Evolutionary conservation across 2,329 filamentous ascomycete genomes (phyloP).

Genomic region (Dactylellina leptospora): DNA sequence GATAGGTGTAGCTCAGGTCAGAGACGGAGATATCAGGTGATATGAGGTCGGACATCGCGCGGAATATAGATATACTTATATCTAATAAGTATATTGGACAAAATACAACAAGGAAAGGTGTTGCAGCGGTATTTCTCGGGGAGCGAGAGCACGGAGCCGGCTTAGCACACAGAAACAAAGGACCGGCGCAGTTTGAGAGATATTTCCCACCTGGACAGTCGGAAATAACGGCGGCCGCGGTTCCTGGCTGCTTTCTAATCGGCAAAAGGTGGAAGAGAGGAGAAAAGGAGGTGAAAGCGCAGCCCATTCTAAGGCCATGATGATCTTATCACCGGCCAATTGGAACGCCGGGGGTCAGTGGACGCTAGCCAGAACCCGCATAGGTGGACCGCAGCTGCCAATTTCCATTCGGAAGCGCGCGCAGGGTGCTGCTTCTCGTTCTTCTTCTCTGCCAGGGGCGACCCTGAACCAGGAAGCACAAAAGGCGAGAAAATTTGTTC

Average conservation of each 20-base stretch:
- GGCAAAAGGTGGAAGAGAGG: constrained; percentile 13
- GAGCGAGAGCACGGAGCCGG: not conserved
- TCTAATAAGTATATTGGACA: too few species aligned
- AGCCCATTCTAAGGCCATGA: constrained; percentile 32
- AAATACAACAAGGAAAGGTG: constrained; percentile 10
- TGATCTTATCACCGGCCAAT: constrained; percentile 50
- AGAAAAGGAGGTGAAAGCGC: constrained; percentile 16
- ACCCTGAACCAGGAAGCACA: constrained; percentile 16
- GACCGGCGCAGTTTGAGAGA: not conserved
- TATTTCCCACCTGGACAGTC: not conserved
- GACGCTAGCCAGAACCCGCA: constrained; percentile 29
- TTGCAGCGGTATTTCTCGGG: constrained; percentile 7
- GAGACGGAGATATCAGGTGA: constrained; percentile 70
- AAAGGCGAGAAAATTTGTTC: constrained; percentile 45
- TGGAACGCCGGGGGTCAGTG: constrained; percentile 1
- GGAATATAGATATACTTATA: too few species aligned
- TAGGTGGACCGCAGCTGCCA: constrained; percentile 18
- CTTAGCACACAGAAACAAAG: too few species aligned
- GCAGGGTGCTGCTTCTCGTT: constrained; percentile 15
- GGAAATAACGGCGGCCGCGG: not conserved
- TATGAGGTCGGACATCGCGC: constrained; percentile 35
- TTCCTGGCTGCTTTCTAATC: constrained; percentile 10
- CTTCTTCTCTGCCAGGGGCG: constrained; percentile 18
- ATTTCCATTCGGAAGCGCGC: constrained; percentile 8
- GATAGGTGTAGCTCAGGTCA: constrained; percentile 86